These are phyloP conservation scores for Metschnikowia koreensis DNA, from an alignment of 805 yeast species.

Conservation along the genomic window DNA sequence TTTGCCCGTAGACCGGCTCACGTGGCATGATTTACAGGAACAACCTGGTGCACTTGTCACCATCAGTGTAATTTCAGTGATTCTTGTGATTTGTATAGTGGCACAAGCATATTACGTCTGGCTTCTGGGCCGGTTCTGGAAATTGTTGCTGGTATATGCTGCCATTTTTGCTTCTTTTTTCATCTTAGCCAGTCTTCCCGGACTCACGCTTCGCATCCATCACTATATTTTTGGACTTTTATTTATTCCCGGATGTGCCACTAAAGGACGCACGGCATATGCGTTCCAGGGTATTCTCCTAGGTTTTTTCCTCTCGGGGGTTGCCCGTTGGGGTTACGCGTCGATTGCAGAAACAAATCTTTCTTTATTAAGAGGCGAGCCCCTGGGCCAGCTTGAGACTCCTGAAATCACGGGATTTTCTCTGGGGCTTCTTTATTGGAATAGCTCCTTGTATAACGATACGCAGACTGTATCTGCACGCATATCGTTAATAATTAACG, in stretches of 20 bases:
- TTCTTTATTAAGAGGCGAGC: slow-evolving; percentile 70
- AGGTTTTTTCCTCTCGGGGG: slow-evolving; percentile 81
- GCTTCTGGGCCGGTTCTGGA: slow-evolving; percentile 68
- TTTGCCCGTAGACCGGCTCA: slow-evolving; percentile 82
- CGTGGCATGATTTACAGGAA: slow-evolving; percentile 62
- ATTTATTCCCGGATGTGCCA: slow-evolving; percentile 80
- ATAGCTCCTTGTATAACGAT: slow-evolving; percentile 10
- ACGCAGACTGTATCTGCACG: slow-evolving; percentile 25
- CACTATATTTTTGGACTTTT: slow-evolving; percentile 74
- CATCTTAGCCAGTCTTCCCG: slow-evolving; percentile 45
- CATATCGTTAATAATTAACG: slow-evolving; percentile 70
- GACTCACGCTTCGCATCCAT: slow-evolving; percentile 74
- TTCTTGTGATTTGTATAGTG: slow-evolving; percentile 51
- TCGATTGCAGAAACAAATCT: slow-evolving; percentile 77
- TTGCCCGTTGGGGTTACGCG: slow-evolving; percentile 91
- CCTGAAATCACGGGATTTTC: slow-evolving; percentile 45
- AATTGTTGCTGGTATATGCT: slow-evolving; percentile 57
- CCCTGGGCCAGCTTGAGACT: slow-evolving; percentile 53
- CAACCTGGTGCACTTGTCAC: slow-evolving; percentile 79
- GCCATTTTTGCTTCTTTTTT: slow-evolving; percentile 42
- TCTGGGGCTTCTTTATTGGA: slow-evolving; percentile 41
- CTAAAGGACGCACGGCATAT: slow-evolving; percentile 67
- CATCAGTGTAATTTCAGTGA: slow-evolving; percentile 46
- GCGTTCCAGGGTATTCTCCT: slow-evolving; percentile 80
- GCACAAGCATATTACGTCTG: slow-evolving; percentile 79